Evolutionary conservation across 108 stramenopile genomes (phyloP).

Genomic region (Schizochytrium sp.): DNA sequence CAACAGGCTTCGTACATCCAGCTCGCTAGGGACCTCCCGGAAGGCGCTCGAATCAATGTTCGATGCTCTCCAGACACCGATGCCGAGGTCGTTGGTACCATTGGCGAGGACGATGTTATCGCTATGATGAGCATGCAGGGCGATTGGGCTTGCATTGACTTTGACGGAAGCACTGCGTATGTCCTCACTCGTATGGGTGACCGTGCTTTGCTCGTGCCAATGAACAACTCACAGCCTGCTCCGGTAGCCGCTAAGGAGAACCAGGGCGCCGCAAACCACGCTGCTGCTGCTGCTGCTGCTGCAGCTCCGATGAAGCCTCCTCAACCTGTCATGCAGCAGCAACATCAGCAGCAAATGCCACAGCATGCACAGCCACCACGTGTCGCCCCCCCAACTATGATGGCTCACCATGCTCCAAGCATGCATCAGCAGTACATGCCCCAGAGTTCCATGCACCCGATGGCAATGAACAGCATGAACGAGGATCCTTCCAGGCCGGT

Average conservation of each 20-base stretch:
- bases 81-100: slow-evolving; percentile 1
- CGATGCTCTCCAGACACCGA: neutral
- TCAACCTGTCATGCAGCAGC: neutral
- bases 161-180: neutral
- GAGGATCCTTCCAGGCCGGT: slow-evolving; percentile 1
- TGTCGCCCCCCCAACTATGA: too few species aligned
- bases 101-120: neutral
- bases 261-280: neutral
- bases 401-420: too few species aligned
- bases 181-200: slow-evolving; percentile 8
- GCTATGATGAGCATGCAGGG: neutral
- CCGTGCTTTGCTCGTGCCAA: slow-evolving; percentile 1
- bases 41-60: slow-evolving; percentile 49
- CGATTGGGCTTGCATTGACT: slow-evolving; percentile 30
- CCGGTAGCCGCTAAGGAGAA: neutral
- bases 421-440: too few species aligned
- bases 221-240: neutral
- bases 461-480: neutral
- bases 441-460: too few species aligned
- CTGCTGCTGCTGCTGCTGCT: neutral
- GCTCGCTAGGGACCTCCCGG: slow-evolving; percentile 35
- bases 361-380: too few species aligned
- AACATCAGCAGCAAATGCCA: neutral
- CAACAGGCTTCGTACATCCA: slow-evolving; percentile 26
- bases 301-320: neutral